Base-by-base conservation (phyloP, 2,329 filamentous ascomycete species). In the Pyrenochaeta sp. region DNA sequence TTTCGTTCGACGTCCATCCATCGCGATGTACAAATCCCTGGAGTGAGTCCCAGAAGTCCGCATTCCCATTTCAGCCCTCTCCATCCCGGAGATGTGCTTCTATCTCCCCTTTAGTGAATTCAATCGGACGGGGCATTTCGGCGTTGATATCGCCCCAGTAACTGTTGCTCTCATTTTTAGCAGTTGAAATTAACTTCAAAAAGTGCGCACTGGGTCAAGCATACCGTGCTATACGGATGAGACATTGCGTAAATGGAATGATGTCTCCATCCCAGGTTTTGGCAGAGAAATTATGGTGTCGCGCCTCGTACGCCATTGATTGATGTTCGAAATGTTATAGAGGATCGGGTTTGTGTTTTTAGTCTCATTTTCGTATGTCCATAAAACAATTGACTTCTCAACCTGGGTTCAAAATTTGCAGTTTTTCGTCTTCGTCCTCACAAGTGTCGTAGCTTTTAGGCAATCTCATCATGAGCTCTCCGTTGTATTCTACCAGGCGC, bases 31-130 rank as follows among this genome's bases (percentile, higher is more conserved):
- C 69, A 57, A 77, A 62, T 9, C 63, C 61, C 31, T 71, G 60
- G 51, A 78, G 52, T 43, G 56, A 61, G 40, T 74, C 67, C 69
- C 72, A 78, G 45, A 78, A 77, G 43, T 78, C 70, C 9, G 58
- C 63, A 35, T 42, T 59, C 35, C 68, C 66, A 48, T 74, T 73
- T 63, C 66, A 75, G 35, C 64, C 59, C 45, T 65, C 65, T 31
- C 63, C 64, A 42, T 72, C 62, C 39, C 37, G 33, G 20, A 52
- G 41, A 52, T 69, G 66, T 42, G 48, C 49, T 51, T 60, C 47
- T 2, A 56, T 46, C 30, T 63, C 63, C 31, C 60, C 56, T 30
- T 52, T 49, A 17, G 62, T 63, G 46, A 68, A 68, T 36, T 37
- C 23, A 35, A 72, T 71, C 20, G 72, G 71, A 57, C 69, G 74